Evolutionary conservation across 2,329 filamentous ascomycete genomes (phyloP).

Genomic region (Ophiostoma fasciatum): DNA sequence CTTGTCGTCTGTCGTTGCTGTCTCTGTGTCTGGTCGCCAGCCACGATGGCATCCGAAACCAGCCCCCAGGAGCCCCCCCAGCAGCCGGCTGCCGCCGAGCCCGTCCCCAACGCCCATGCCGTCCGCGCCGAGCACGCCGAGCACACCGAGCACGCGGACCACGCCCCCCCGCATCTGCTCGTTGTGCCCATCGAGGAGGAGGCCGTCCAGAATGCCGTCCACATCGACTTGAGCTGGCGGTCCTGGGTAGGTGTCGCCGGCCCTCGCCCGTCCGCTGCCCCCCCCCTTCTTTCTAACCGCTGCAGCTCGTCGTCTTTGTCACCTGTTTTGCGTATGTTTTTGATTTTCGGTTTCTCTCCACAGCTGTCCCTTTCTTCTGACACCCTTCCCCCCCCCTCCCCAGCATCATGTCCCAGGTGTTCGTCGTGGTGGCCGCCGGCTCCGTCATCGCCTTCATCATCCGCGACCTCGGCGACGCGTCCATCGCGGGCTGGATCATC

Average conservation of each 20-base stretch:
- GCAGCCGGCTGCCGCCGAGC: not conserved
- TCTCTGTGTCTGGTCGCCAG: not conserved
- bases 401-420: constrained; percentile 37
- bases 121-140: not conserved
- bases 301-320: constrained; percentile 23
- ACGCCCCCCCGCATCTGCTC: constrained; percentile 1
- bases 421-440: constrained; percentile 38
- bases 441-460: constrained; percentile 41
- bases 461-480: constrained; percentile 34
- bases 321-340: constrained; percentile 33
- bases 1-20: not conserved
- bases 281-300: too few species aligned
- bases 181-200: constrained; percentile 15
- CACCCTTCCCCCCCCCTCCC: not conserved
- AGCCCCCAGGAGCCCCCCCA: not conserved
- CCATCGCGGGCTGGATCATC: constrained; percentile 40
- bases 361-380: not conserved
- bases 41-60: constrained; percentile 1
- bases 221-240: constrained; percentile 37
- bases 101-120: not conserved
- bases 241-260: constrained; percentile 28
- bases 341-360: too few species aligned
- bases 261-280: too few species aligned
- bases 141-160: not conserved
- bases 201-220: constrained; percentile 19